Percentiles rank a stretch among this genome's conserved stretches.
These are phyloP conservation scores for Diaporthe longicolla DNA, from an alignment of 2,329 filamentous ascomycete genomes.

Conservation along the genomic window DNA sequence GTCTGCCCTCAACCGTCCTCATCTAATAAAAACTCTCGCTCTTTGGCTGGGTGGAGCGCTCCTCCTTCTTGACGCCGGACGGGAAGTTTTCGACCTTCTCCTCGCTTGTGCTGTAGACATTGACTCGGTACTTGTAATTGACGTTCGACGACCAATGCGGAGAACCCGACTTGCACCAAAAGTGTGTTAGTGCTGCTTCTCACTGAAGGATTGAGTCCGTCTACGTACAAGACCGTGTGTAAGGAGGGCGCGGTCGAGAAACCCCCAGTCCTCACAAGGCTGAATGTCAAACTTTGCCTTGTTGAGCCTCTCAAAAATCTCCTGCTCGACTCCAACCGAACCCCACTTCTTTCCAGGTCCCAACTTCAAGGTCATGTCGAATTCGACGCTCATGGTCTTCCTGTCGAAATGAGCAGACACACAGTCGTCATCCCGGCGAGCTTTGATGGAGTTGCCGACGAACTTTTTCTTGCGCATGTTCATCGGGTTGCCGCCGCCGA, in stretches of 20 bases:
- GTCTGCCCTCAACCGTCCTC: neutral
- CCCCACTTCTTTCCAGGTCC: neutral
- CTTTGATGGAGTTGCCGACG: constrained; percentile 18
- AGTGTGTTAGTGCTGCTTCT: neutral
- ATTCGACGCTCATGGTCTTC: neutral
- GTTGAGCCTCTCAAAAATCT: constrained; percentile 34
- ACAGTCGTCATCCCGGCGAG: neutral
- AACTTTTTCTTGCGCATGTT: constrained; percentile 11
- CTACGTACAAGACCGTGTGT: neutral
- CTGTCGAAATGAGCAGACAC: constrained; percentile 26
- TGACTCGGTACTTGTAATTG: neutral
- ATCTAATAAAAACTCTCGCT: neutral
- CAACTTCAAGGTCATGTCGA: neutral
- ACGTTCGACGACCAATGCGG: too few species aligned
- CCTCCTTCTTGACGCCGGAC: neutral
- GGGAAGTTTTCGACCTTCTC: neutral
- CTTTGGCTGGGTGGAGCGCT: neutral
- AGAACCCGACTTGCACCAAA: neutral
- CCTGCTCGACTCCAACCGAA: constrained; percentile 17
- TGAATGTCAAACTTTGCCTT: constrained; percentile 17
- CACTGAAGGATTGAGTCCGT: neutral
- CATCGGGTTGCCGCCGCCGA: neutral
- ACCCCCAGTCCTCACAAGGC: constrained; percentile 26
- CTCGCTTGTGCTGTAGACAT: too few species aligned
- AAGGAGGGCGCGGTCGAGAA: constrained; percentile 25